phyloP scores from a whole-genome alignment of 306 rosid genomes.

The Quercus variabilis region DNA sequence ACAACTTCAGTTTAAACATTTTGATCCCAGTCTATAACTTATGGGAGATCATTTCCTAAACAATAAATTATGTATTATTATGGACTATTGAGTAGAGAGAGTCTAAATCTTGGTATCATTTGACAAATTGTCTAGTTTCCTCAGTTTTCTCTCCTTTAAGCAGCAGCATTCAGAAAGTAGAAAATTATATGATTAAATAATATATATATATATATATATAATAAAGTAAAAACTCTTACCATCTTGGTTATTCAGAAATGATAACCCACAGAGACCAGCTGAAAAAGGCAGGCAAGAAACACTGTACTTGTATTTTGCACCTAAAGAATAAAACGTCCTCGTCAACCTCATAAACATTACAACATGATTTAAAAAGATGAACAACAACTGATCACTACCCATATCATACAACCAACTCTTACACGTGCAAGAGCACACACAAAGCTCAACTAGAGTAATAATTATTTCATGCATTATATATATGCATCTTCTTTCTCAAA shows the following conservation, averaged over 20 bases:
- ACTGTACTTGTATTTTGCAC: slow-evolving; percentile 3
- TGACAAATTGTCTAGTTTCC: neutral
- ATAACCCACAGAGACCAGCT: neutral
- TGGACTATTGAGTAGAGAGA: neutral
- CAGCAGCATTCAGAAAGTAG: neutral
- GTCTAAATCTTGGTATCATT: neutral
- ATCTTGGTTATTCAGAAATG: too few relatives aligned
- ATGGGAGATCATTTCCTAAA: too few relatives aligned
- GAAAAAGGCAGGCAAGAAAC: neutral
- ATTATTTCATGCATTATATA: neutral
- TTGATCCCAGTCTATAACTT: neutral
- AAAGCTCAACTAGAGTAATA: neutral
- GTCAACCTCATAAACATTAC: neutral
- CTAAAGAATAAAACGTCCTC: neutral
- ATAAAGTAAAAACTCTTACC: neutral
- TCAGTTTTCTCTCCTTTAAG: neutral
- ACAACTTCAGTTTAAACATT: neutral
- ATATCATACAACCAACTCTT: neutral
- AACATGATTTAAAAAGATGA: neutral
- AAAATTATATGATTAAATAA: neutral
- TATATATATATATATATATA: neutral
- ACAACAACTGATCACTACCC: neutral
- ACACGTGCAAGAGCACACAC: neutral
- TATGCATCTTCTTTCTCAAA: too few relatives aligned
- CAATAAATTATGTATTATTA: neutral